A percentile compares a stretch with the other conserved stretches of the same genome.
Conservation (phyloP, 1,139 yeast genomes). For the Yamadazyma sp. region DNA sequence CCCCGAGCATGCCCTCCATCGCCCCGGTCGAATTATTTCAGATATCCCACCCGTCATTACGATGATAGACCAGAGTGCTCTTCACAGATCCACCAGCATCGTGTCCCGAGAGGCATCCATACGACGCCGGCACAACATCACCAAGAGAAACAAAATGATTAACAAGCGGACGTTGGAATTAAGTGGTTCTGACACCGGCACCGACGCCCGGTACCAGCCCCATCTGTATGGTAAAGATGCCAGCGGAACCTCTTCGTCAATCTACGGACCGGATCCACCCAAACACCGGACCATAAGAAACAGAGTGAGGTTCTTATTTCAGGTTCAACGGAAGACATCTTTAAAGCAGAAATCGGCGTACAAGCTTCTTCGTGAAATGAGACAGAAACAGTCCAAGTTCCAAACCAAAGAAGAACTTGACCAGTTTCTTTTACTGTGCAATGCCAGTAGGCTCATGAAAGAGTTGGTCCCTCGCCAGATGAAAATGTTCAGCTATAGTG, state of each 20-base stretch:
- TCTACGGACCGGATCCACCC: constrained; percentile 7
- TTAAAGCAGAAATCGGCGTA: constrained; percentile 25
- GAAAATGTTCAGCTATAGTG: constrained; percentile 25
- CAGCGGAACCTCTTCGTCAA: constrained; percentile 7
- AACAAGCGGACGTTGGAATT: constrained; percentile 19
- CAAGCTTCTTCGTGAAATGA: constrained; percentile 15
- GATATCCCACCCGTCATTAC: constrained; percentile 27
- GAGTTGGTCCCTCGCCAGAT: constrained; percentile 32
- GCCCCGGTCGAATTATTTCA: constrained; percentile 6
- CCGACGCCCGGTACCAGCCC: neutral
- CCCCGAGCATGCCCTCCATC: constrained; percentile 7
- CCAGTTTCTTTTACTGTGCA: constrained; percentile 22
- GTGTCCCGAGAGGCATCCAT: constrained; percentile 33
- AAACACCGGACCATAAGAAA: constrained; percentile 1
- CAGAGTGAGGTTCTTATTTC: constrained; percentile 27
- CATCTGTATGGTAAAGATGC: neutral
- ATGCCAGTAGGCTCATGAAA: constrained; percentile 25
- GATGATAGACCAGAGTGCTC: constrained; percentile 23
- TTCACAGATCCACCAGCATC: constrained; percentile 29
- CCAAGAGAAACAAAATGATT: constrained; percentile 31
- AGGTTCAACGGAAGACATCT: constrained; percentile 37
- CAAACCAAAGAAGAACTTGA: constrained; percentile 25
- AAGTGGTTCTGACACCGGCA: constrained; percentile 6
- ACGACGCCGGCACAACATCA: constrained; percentile 30
- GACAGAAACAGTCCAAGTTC: constrained; percentile 24